Evolutionary conservation across 2,329 filamentous ascomycete species (phyloP), one percentile per base, ranked within the genome.

Genomic region (Sclerotinia spermophila): DNA sequence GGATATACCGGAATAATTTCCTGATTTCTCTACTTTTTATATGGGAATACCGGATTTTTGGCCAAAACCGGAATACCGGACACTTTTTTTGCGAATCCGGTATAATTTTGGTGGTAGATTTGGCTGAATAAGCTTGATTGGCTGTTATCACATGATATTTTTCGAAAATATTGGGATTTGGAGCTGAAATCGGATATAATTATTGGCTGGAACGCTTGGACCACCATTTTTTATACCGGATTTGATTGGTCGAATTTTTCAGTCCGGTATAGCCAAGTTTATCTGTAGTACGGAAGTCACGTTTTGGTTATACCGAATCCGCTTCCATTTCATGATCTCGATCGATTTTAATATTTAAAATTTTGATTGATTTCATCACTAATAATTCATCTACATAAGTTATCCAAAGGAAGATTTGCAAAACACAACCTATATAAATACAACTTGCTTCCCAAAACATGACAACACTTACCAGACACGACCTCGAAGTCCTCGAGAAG

Each of bases 401-500:
- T n/a, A 40, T 17, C 2, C 11, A 15, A 27, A 27, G 38, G 15
- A 60, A 8, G 24, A 35, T 4, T 45, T 5, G 27, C 15, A 68
- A 30, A 65, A 15, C 15, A 7, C 15, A 40, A 53, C 45, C 11
- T 40, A 33, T 11, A 58, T 13, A 66, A 58, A 68, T 58, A 35
- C 75, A 77, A 66, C 58, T 89, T 89, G 1, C 17, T 8, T 27
- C 11, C 30, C 27, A 27, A 53, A 60, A 69, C n/a, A n/a, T 69
- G 87, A 79, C 85, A 58, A 78, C 82, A 21, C 82, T 91, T 71
- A 89, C 85, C 78, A 82, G 80, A 60, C 85, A 86, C 73, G 89
- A 91, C 78, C 81, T 87, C 78, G 84, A 87, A 70, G 84, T 91
- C 74, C 85, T 91, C 71, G 84, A 87, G 73, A 90, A 90, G 78